Conservation (phyloP, 768 basidiomycete genomes). For the Nidularia pulvinata region DNA sequence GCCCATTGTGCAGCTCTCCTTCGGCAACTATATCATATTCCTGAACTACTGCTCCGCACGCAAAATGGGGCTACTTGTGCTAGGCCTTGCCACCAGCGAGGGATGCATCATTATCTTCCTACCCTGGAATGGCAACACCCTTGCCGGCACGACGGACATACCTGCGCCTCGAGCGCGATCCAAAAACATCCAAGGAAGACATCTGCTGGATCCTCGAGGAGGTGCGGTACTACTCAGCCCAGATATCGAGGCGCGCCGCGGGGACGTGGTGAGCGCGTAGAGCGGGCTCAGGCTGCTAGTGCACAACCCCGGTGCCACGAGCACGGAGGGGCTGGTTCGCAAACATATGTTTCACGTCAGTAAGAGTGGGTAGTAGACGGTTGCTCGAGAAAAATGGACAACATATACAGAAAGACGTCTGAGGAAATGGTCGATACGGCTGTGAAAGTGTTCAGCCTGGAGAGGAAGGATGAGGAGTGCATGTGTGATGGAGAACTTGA, state of each 20-base stretch:
- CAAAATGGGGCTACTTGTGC: constrained; percentile 81
- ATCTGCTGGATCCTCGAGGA: constrained; percentile 98
- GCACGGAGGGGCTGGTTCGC: constrained; percentile 87
- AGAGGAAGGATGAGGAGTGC: constrained; percentile 49
- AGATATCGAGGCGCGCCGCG: constrained; percentile 92
- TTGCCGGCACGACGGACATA: constrained; percentile 95
- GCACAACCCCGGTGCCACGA: constrained; percentile 63
- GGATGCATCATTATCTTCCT: constrained; percentile 99
- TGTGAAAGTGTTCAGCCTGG: constrained; percentile 73
- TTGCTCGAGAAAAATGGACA: constrained; percentile 99
- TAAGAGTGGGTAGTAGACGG: constrained; percentile 82
- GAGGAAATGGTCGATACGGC: constrained; percentile 92
- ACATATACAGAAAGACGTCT: constrained; percentile 94
- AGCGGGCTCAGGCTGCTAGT: constrained; percentile 91
- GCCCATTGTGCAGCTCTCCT: constrained; percentile 90
- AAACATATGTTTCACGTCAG: constrained; percentile 92
- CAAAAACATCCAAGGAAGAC: constrained; percentile 88
- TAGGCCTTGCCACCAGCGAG: constrained; percentile 90
- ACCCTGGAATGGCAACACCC: constrained; percentile 97
- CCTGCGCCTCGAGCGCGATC: constrained; percentile 74
- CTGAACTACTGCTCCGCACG: constrained; percentile 97
- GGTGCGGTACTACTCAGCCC: constrained; percentile 86
- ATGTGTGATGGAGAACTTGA: constrained; percentile 79
- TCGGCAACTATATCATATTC: constrained; percentile 95
- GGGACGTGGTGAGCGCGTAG: constrained; percentile 97